Evolutionary conservation across 495 filamentous ascomycete species (phyloP).

Genomic region (Penicillium turbatum): DNA sequence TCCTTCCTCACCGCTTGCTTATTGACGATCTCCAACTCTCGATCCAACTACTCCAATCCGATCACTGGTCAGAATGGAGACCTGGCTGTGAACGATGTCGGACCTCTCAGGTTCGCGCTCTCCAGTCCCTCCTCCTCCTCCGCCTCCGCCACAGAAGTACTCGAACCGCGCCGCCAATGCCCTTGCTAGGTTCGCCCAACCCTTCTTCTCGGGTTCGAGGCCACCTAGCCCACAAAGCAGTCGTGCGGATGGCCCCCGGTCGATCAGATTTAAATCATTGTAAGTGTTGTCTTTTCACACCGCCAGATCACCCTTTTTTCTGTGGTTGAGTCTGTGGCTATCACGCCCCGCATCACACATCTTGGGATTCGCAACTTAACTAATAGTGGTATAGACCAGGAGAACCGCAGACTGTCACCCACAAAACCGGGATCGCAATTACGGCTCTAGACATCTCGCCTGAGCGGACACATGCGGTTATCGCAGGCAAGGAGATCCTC

Average conservation of each 20-base stretch:
- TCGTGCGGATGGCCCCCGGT: conserved; percentile 36
- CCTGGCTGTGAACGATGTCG: conserved; percentile 36
- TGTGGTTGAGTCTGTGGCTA: no score
- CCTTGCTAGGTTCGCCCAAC: conserved; percentile 54
- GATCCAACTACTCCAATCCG: conserved; percentile 9
- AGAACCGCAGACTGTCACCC: conserved; percentile 67
- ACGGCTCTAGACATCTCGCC: conserved; percentile 73
- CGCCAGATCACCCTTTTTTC: conserved; percentile 13
- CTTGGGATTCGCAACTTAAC: conserved; percentile 13
- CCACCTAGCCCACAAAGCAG: conserved; percentile 48
- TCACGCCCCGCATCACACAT: no score
- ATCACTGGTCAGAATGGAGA: conserved; percentile 28
- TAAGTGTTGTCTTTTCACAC: conserved; percentile 29
- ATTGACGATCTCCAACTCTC: conserved; percentile 13
- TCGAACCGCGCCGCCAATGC: conserved; percentile 50
- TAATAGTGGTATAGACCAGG: conserved; percentile 44
- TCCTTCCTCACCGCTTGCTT: conserved; percentile 20
- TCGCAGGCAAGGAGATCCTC: conserved; percentile 79
- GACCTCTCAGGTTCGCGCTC: conserved; percentile 38
- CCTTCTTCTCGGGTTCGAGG: conserved; percentile 52
- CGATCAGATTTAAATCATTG: conserved; percentile 43
- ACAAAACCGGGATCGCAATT: conserved; percentile 69
- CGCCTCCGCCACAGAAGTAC: conserved; percentile 50
- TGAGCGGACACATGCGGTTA: conserved; percentile 67
- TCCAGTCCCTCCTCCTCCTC: conserved; percentile 44